Conservation (phyloP, 106 monocot genomes). For the Dactylorhiza incarnata region DNA sequence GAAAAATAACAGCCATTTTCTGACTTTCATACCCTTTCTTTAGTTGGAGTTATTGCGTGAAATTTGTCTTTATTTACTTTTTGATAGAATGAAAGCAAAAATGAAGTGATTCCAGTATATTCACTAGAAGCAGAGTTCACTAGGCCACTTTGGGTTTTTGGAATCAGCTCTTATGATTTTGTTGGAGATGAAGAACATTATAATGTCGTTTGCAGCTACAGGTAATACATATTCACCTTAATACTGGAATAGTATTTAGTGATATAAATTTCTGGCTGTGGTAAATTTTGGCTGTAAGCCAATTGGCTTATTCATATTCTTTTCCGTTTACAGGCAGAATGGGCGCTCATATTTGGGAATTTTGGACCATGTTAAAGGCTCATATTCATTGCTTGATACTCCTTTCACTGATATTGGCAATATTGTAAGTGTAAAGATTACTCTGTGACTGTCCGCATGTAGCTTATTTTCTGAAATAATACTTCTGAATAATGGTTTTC, state of each 20-base stretch:
- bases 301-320: background rate
- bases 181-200: constrained; percentile 23
- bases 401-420: constrained; percentile 68
- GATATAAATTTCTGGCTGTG: background rate
- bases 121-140: constrained; percentile 82
- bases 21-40: background rate
- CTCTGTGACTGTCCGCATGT: background rate
- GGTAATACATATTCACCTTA: constrained; percentile 26
- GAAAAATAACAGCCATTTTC: background rate
- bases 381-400: constrained; percentile 58
- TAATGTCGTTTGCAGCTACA: constrained; percentile 66
- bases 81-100: constrained; percentile 59
- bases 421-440: constrained; percentile 37
- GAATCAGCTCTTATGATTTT: constrained; percentile 86
- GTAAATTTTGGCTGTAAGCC: background rate
- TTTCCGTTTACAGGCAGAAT: constrained; percentile 47
- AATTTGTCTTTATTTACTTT: background rate
- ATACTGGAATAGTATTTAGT: background rate
- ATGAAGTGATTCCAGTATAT: constrained; percentile 58
- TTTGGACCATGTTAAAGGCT: constrained; percentile 41
- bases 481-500: background rate
- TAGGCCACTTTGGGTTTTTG: constrained; percentile 87
- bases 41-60: background rate
- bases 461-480: background rate
- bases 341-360: constrained; percentile 84